Conservation (phyloP, 129 eudicot species). For the Ambrosia artemisiifolia region DNA sequence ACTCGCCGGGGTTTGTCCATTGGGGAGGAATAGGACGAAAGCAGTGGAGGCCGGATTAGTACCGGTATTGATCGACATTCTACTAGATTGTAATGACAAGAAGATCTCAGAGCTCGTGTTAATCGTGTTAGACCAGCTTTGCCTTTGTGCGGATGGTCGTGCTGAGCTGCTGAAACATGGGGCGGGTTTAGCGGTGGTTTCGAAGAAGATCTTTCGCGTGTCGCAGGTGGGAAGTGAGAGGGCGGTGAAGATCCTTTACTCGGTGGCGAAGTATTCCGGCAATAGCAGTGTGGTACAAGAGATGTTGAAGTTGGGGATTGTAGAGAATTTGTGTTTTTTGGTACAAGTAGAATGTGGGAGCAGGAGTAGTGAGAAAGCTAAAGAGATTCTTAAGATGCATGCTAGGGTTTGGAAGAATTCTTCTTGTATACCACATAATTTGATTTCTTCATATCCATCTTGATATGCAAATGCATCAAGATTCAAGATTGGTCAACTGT, state of each 20-base stretch:
- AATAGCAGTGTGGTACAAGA: conserved; percentile 45
- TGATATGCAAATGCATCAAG: conserved; percentile 1
- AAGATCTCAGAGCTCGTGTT: conserved; percentile 43
- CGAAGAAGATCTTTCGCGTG: conserved; percentile 62
- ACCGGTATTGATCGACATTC: conserved; percentile 26
- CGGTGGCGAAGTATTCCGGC: conserved; percentile 41
- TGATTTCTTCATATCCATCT: conserved; percentile 42
- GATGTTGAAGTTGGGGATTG: conserved; percentile 66
- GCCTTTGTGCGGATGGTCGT: conserved; percentile 66
- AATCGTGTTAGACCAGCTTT: conserved; percentile 38
- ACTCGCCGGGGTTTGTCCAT: conserved; percentile 31
- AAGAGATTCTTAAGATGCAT: conserved; percentile 58
- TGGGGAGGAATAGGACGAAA: conserved; percentile 51
- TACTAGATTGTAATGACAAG: conserved; percentile 37
- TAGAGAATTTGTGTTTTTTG: conserved; percentile 49
- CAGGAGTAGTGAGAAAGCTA: conserved; percentile 53
- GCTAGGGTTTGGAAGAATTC: conserved; percentile 57
- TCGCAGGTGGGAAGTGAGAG: conserved; percentile 44
- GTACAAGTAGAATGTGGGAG: conserved; percentile 51
- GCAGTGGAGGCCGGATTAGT: conserved; percentile 54
- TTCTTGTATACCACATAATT: conserved; percentile 38
- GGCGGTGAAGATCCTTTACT: conserved; percentile 46
- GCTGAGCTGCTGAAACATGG: conserved; percentile 51
- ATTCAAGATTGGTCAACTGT: not conserved
- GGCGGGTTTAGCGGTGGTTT: conserved; percentile 60